Evolutionary conservation across 2,329 filamentous ascomycete genomes (phyloP), one percentile per base, ranked within the genome.

Genomic region (Podosphaera xanthii): DNA sequence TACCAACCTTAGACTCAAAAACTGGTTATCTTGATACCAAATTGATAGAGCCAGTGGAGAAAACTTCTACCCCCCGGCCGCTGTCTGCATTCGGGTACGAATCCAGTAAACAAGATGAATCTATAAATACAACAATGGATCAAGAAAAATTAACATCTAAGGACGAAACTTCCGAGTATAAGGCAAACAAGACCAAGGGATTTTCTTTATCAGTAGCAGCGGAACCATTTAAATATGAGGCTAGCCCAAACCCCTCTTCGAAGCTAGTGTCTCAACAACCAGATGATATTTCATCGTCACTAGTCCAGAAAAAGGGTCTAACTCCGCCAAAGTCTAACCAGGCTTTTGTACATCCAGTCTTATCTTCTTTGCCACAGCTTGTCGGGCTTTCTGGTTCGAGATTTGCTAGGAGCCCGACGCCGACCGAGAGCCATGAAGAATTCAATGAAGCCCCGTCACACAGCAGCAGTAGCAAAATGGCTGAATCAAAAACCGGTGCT

Each of bases 151-250:
- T 60, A 31, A 62, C 59, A 31, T 59, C 60, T 22, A 59, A 61
- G 5, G 62, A 65, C 31, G 56, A 59, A 31, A 33, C 58, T 12
- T 61, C 61, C 31, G 61, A 66, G n/a, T 44, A 7, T 14, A 59
- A 67, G 69, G 64, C 64, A 9, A 67, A 71, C 63, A 73, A 73
- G 59, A 68, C 73, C 58, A 72, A 78, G 67, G 66, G 71, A 40
- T 72, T 79, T 66, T 81, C 81, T 3, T 73, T 90, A 33, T 90
- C 86, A 42, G 83, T 85, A 3, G 76, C 80, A 14, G 85, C 86
- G 0, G 80, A 79, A 65, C 77, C 84, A 0, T 94, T 92, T 68
- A 77, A 69, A 52, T 67, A 67, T 49, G 65, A 61, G 46, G 61
- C 65, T 3, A 52, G 30, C 2, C 6, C 49, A 33, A 52, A 7